Conservation (phyloP, 2,329 filamentous ascomycete genomes). For the Nectriaceae sp. region DNA sequence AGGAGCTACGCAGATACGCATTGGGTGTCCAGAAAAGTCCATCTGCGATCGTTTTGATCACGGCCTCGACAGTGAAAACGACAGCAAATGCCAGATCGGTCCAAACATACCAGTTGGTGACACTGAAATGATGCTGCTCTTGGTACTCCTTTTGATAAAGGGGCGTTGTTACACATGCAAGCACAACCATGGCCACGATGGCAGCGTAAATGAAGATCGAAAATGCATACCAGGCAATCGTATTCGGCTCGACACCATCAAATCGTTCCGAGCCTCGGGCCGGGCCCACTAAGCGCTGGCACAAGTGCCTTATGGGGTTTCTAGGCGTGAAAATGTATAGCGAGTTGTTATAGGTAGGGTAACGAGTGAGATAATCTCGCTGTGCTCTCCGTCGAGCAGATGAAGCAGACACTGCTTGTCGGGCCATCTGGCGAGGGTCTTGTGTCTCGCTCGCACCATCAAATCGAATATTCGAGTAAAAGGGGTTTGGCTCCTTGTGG, state of each 20-base stretch:
- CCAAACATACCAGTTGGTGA: constrained; percentile 91
- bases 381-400: constrained; percentile 85
- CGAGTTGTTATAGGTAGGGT: constrained; percentile 91
- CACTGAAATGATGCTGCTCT: constrained; percentile 55
- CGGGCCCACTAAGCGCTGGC: constrained; percentile 88
- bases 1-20: constrained; percentile 93
- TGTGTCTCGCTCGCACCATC: constrained; percentile 74
- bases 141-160: constrained; percentile 92
- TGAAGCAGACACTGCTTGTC: constrained; percentile 82
- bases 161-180: constrained; percentile 92
- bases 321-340: constrained; percentile 81
- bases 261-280: constrained; percentile 84
- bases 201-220: constrained; percentile 92
- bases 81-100: constrained; percentile 87
- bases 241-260: constrained; percentile 87
- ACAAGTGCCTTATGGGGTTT: constrained; percentile 78
- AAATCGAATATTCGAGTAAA: constrained; percentile 77
- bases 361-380: constrained; percentile 81
- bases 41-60: constrained; percentile 93
- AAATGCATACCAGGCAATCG: constrained; percentile 87
- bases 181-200: constrained; percentile 95
- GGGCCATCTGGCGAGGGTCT: constrained; percentile 85
- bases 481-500: constrained; percentile 84
- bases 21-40: constrained; percentile 97
- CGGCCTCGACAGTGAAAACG: constrained; percentile 81